Base-by-base conservation (phyloP, 805 yeast genomes). In the Kodamaea jinghongensis region DNA sequence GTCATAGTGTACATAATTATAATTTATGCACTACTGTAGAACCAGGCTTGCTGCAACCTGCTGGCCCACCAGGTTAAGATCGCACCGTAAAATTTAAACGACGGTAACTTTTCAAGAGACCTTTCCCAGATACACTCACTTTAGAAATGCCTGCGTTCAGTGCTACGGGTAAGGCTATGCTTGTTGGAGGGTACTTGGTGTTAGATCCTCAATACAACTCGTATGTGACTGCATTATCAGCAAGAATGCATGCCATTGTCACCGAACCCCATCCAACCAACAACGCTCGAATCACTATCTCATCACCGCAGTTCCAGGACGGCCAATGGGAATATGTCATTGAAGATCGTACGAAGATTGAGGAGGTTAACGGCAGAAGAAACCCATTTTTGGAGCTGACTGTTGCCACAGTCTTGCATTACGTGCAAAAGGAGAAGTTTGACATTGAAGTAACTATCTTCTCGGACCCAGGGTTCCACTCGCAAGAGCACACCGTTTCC, bases 171-270 rank as follows among this genome's bases (percentile, higher is more conserved):
- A 93, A 93, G 60, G 98, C 97, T 1, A 68, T 93, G 17, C 52
- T 93, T 9, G 96, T 93, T 1, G 99, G 99, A 13, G 99, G 99
- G 0, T 93, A 93, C 57, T 71, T 93, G 25, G 98, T 93, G 0
- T 66, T 93, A 14, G 93, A 86, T 43, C 90, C 90, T 0, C 61
- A 60, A 27, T 90, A 84, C 63, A 64, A 71, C 33, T 79, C 96
- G 0, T 85, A 82, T 56, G 95, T 86, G 3, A 81, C 91, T 9
- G 98, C 96, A 0, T 73, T 93, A 12, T 84, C 95, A 1, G 78
- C 96, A 4, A 73, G 98, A 46, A 91, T 93, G 86, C 90, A 90
- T 57, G 87, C 95, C 2, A 71, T 81, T 6, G 71, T 78, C 8
- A 17, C 48, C 43, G 22, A 35, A 45, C 34, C 44, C 5, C 15